Conservation (phyloP, 2,329 filamentous ascomycete species). For the Colletotrichum cereale region DNA sequence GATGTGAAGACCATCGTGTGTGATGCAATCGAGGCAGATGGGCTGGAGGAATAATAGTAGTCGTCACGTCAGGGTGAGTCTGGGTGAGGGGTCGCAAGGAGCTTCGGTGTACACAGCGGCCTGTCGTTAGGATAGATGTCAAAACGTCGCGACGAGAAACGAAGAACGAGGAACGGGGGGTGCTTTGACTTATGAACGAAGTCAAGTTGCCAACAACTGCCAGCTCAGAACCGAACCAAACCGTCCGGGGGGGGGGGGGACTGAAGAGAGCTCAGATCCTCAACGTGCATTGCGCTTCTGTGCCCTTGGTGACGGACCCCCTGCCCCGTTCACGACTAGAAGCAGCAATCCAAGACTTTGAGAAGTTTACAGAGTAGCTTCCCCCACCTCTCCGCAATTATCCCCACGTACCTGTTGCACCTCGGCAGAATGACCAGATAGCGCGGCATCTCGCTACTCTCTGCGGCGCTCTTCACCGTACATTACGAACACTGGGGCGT, state of each 20-base stretch:
- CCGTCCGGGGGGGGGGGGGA: slow-evolving; percentile 27
- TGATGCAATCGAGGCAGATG: background rate
- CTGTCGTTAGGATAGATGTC: slow-evolving; percentile 6
- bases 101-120: slow-evolving; percentile 7
- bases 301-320: slow-evolving; percentile 27
- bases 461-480: background rate
- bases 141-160: background rate
- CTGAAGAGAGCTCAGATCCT: slow-evolving; percentile 29
- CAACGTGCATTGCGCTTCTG: slow-evolving; percentile 27
- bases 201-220: slow-evolving; percentile 19
- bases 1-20: slow-evolving; percentile 67
- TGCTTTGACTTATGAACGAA: slow-evolving; percentile 31
- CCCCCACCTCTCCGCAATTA: slow-evolving; percentile 39
- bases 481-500: background rate
- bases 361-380: slow-evolving; percentile 20
- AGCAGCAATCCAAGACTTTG: slow-evolving; percentile 31
- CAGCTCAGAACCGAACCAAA: slow-evolving; percentile 21
- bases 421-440: slow-evolving; percentile 30
- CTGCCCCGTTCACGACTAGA: slow-evolving; percentile 10
- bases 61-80: background rate
- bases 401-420: slow-evolving; percentile 31
- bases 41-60: too few species aligned
- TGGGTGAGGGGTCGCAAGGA: background rate
- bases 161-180: background rate
- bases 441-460: slow-evolving; percentile 32